phyloP scores from a whole-genome alignment of 2,329 filamentous ascomycete genomes.

The Aureobasidium leucospermi region DNA sequence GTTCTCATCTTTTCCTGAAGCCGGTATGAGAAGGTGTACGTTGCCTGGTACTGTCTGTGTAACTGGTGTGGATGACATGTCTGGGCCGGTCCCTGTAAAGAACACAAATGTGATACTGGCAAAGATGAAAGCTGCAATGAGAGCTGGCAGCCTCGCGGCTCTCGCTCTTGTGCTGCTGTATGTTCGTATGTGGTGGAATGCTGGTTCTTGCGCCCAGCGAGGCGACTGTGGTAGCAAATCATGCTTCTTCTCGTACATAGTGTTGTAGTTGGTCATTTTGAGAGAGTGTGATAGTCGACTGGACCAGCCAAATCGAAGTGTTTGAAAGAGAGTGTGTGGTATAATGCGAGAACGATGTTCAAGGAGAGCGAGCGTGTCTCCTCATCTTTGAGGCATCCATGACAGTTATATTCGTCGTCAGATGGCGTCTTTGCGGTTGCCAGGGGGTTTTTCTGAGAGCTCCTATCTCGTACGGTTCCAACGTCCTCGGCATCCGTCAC shows the following conservation, averaged over 20 bases:
- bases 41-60: background rate
- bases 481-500: conserved; percentile 1
- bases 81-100: background rate
- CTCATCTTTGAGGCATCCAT: background rate
- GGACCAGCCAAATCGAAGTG: conserved; percentile 1
- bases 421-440: conserved; percentile 1
- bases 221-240: conserved; percentile 5
- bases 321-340: background rate
- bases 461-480: conserved; percentile 8
- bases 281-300: background rate
- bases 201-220: conserved; percentile 5
- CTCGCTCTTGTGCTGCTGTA: conserved; percentile 5
- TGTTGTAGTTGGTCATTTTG: background rate
- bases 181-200: background rate
- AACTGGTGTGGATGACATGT: background rate
- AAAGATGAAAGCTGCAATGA: background rate
- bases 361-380: background rate
- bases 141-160: background rate
- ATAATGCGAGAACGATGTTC: background rate
- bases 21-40: conserved; percentile 4
- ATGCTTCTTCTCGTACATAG: conserved; percentile 4
- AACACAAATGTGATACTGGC: background rate
- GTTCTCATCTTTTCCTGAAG: conserved; percentile 10
- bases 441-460: background rate
- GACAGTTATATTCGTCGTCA: background rate